Conservation (phyloP, 345 rosid species). For the Eucalyptus tenuipes region DNA sequence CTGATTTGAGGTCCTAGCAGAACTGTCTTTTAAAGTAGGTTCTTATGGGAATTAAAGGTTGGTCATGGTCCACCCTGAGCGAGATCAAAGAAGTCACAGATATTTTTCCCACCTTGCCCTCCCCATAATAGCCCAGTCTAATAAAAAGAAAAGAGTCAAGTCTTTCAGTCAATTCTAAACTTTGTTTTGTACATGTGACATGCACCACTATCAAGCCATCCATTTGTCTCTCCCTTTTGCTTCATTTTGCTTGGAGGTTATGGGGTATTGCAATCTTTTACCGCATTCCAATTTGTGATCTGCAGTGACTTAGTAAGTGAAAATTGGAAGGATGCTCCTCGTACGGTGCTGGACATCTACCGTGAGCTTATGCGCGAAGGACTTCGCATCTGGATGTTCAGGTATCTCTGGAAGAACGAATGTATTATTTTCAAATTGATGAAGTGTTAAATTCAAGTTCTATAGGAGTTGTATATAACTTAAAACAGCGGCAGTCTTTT, state of each 20-base stretch:
- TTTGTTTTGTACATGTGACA: not conserved
- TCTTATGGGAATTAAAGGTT: not conserved
- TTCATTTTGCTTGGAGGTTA: not conserved
- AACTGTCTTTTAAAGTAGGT: not conserved
- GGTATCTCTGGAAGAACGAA: conserved; percentile 24
- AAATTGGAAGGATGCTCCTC: conserved; percentile 67
- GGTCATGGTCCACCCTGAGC: not conserved
- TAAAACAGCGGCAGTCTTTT: not conserved
- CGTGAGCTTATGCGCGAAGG: conserved; percentile 63
- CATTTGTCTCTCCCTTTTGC: not conserved
- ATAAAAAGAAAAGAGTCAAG: not conserved
- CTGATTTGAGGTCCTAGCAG: not conserved
- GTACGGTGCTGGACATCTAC: conserved; percentile 67
- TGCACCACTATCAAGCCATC: not conserved
- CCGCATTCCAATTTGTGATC: not conserved
- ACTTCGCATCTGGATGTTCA: conserved; percentile 89
- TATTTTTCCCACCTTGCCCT: not conserved
- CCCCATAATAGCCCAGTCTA: not conserved
- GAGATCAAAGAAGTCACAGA: not conserved
- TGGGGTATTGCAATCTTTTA: not conserved
- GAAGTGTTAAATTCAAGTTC: not conserved
- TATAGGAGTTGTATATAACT: not conserved
- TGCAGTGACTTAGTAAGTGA: conserved; percentile 30
- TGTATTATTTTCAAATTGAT: not conserved
- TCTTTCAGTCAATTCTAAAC: not conserved